Evolutionary conservation across 2,329 filamentous ascomycete genomes (phyloP).

Genomic region (Nemania diffusa): DNA sequence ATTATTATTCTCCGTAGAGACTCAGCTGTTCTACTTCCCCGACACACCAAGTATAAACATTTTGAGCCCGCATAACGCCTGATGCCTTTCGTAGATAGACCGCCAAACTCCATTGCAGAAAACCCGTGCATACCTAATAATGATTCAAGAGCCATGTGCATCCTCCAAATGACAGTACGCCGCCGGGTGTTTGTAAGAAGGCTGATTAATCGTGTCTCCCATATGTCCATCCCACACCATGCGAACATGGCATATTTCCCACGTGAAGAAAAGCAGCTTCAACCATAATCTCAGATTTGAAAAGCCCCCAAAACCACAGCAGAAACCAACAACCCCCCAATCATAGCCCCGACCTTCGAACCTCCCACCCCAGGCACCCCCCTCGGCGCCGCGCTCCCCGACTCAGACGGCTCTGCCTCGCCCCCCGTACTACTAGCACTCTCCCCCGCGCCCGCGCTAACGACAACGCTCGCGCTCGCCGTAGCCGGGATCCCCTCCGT

Average conservation of each 20-base stretch:
- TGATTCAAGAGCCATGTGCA: background rate
- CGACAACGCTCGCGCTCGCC: constrained; percentile 49
- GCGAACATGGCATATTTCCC: background rate
- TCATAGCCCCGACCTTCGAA: constrained; percentile 49
- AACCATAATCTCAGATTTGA: constrained; percentile 29
- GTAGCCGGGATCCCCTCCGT: constrained; percentile 42
- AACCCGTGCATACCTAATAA: background rate
- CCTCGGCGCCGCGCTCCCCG: constrained; percentile 39
- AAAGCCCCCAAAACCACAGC: constrained; percentile 48
- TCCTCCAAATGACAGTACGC: background rate
- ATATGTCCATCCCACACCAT: background rate
- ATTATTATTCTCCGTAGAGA: background rate
- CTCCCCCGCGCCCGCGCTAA: constrained; percentile 27
- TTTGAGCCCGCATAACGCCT: background rate
- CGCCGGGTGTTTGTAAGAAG: background rate
- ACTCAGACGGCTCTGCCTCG: constrained; percentile 29
- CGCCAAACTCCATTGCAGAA: constrained; percentile 12
- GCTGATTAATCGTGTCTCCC: background rate
- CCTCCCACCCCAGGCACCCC: constrained; percentile 40
- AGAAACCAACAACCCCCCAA: constrained; percentile 53
- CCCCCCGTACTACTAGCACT: constrained; percentile 27
- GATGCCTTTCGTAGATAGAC: background rate
- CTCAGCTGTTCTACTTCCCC: background rate
- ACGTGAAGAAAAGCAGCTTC: background rate
- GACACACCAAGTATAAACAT: background rate